These are phyloP conservation scores for Coemansia aciculifera DNA, from an alignment of 192 early-diverging fungal genomes.

Conservation along the genomic window DNA sequence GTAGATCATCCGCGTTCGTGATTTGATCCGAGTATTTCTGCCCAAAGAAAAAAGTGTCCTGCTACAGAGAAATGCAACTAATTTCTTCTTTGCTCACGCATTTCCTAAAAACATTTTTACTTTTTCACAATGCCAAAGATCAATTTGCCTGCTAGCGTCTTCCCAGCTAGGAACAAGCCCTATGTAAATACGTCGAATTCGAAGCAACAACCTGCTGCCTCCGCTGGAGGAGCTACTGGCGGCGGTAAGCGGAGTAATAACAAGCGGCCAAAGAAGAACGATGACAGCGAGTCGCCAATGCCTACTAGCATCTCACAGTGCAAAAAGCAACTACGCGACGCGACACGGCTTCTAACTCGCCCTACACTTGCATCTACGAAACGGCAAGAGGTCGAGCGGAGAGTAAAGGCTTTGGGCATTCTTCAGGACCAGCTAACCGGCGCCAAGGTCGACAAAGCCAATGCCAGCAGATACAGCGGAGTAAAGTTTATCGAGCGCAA, in stretches of 20 bases:
- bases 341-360: slow-evolving; percentile 22
- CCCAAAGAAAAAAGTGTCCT: no score
- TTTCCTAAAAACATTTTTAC: slow-evolving; percentile 6
- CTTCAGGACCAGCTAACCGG: slow-evolving; percentile 21
- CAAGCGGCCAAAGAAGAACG: background rate
- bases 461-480: slow-evolving; percentile 36
- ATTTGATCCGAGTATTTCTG: no score
- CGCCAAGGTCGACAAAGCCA: slow-evolving; percentile 23
- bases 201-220: background rate
- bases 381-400: slow-evolving; percentile 33
- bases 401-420: slow-evolving; percentile 29
- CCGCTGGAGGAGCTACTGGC: no score
- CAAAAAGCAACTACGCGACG: slow-evolving; percentile 39
- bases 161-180: background rate
- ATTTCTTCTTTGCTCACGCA: background rate
- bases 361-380: slow-evolving; percentile 23
- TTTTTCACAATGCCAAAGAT: background rate
- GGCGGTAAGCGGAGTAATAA: background rate
- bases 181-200: background rate
- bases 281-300: slow-evolving; percentile 1
- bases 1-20: no score
- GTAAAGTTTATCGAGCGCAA: slow-evolving; percentile 52
- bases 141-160: slow-evolving; percentile 3
- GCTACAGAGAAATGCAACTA: background rate
- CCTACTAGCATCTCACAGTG: slow-evolving; percentile 34